These are phyloP conservation scores for Brassica incana DNA, from an alignment of 345 rosid genomes.

Conservation along the genomic window DNA sequence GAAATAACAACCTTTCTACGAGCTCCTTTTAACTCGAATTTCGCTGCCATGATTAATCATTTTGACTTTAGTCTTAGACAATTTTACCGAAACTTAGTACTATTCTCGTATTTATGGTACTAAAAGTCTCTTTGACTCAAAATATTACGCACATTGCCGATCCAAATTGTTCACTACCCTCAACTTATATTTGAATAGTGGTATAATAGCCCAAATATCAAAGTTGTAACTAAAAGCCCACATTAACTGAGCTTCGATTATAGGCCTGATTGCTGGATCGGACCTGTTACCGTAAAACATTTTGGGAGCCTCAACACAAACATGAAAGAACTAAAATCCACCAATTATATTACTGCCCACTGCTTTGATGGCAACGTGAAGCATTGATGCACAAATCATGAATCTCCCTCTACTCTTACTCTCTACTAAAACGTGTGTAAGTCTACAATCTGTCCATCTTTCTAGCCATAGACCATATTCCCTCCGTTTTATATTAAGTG, in stretches of 20 bases:
- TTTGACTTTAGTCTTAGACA: neutral
- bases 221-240: neutral
- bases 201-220: neutral
- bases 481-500: too few relatives aligned
- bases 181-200: neutral
- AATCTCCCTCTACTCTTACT: too few relatives aligned
- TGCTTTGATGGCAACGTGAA: too few relatives aligned
- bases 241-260: neutral
- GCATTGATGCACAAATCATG: neutral
- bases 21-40: neutral
- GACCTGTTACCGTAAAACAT: neutral
- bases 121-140: neutral
- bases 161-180: neutral
- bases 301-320: neutral
- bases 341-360: too few relatives aligned
- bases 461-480: neutral
- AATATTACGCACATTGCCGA: neutral
- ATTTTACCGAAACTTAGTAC: neutral
- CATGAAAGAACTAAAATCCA: too few relatives aligned
- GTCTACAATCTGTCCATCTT: neutral
- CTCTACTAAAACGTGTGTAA: neutral
- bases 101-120: neutral
- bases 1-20: neutral
- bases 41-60: neutral
- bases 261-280: neutral